Evolutionary conservation across 148 eudicot genomes (phyloP), one percentile per base, ranked within the genome.

Genomic region (Dysphania ambrosioides): DNA sequence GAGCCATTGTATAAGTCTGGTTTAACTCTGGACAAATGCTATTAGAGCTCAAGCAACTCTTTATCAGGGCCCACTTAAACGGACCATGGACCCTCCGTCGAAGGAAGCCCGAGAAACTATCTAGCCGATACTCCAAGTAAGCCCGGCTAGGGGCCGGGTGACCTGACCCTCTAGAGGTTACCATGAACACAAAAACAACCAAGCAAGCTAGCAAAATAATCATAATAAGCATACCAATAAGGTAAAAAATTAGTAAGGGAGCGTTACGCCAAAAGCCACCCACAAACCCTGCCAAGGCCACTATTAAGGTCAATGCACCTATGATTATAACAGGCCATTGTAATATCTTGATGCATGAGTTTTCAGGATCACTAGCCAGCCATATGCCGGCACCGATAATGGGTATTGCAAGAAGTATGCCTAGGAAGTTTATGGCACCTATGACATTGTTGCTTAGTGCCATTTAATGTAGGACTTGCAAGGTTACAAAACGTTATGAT

Each of bases 261-360:
- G 79, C 82, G 12, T 91, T 76, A 8, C 93, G 82, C 89, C 95
- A 88, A 64, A 91, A 87, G 42, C 90, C 93, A 18, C 98, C 98
- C 0, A 93, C 72, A 23, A 93, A 85, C 1, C 98, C 98, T 1
- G 87, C 83, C 5, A 89, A 57, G 15, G 88, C 90, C 24, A 89
- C 89, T 0, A 83, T 69, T 38, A 93, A 73, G 68, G 88, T 86
- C n/a, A 83, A 56, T 8, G 91, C 80, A n/a, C 98, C 98, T 1
- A 91, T 66, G 19, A 91, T 72, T 10, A 93, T 91, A 26, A 93
- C 87, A 0, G 98, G 98, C 91, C 93, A 88, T 82, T 93, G 95
- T 5, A 93, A 81, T 79, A 89, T 76, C 40, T 83, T 87, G 4
- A 91, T 85, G 11, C 98, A 91, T 0, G 91, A 82, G 68, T 90